Evolutionary conservation across 805 yeast genomes (phyloP).

Genomic region (Metschnikowia lunata): DNA sequence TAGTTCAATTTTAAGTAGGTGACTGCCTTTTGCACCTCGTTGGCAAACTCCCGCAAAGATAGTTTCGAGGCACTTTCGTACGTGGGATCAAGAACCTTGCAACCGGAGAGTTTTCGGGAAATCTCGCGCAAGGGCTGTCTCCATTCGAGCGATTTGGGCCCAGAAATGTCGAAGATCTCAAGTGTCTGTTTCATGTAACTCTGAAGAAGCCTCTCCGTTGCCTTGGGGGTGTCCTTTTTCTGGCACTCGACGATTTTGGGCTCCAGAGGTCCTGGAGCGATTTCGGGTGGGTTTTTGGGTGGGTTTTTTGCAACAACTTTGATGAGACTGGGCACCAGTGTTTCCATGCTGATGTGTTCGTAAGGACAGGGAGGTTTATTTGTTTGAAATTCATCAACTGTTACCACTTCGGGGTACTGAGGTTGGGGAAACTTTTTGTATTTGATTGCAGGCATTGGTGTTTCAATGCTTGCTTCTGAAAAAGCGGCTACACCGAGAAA

Average conservation of each 20-base stretch:
- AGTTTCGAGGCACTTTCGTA: not conserved
- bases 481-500: too few species aligned
- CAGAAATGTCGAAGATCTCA: not conserved
- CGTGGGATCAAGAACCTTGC: not conserved
- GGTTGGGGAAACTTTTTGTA: too few species aligned
- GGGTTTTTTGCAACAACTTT: too few species aligned
- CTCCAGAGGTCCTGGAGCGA: not conserved
- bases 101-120: not conserved
- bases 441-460: too few species aligned
- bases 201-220: conserved; percentile 1
- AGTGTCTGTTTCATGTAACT: not conserved
- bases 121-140: not conserved
- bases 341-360: not conserved
- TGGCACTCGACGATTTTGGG: not conserved
- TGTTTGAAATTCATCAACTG: not conserved
- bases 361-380: not conserved
- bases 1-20: not conserved
- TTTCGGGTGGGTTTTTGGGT: not conserved
- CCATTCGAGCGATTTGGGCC: not conserved
- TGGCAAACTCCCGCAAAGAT: not conserved
- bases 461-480: too few species aligned
- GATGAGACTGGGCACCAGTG: not conserved
- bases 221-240: not conserved
- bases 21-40: conserved; percentile 2
- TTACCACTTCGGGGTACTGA: not conserved